Conservation (phyloP, 2,329 filamentous ascomycete species). For the Aspergillus pseudonomiae region DNA sequence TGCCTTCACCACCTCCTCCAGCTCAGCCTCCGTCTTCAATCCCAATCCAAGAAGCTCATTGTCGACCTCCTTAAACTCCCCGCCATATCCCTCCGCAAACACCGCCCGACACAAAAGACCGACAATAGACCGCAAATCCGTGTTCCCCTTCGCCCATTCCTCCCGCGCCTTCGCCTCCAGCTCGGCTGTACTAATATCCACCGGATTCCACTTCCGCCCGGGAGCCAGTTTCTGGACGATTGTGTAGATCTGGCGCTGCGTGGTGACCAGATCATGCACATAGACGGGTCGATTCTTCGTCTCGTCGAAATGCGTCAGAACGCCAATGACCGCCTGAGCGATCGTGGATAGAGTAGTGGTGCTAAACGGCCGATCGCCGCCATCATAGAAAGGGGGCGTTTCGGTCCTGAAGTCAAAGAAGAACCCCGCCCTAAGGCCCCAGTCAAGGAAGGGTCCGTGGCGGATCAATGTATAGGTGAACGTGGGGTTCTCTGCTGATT, state of each 20-base stretch:
- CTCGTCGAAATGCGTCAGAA: not conserved
- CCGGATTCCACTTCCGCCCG: not conserved
- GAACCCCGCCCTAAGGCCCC: not conserved
- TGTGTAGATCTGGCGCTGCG: slow-evolving; percentile 13
- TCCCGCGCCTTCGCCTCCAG: not conserved
- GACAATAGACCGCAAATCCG: not conserved
- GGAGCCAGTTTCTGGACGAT: slow-evolving; percentile 3
- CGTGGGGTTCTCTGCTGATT: not conserved
- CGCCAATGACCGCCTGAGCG: slow-evolving; percentile 1
- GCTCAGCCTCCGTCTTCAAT: not conserved
- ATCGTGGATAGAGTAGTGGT: slow-evolving; percentile 15
- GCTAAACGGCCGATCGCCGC: slow-evolving; percentile 16
- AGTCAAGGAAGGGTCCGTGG: slow-evolving; percentile 5
- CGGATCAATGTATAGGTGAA: slow-evolving; percentile 7
- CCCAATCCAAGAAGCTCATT: slow-evolving; percentile 8
- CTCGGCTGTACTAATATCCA: slow-evolving; percentile 1
- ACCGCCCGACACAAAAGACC: not conserved
- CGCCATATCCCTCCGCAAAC: slow-evolving; percentile 10
- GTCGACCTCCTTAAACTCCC: slow-evolving; percentile 6
- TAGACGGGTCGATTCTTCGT: slow-evolving; percentile 16
- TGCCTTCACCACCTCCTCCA: slow-evolving; percentile 6
- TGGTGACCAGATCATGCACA: slow-evolving; percentile 12
- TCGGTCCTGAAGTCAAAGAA: not conserved
- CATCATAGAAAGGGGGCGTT: slow-evolving; percentile 7
- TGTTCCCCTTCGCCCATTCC: not conserved